A percentile compares a stretch with the other conserved stretches of the same genome.
phyloP scores from a whole-genome alignment of 805 yeast genomes.

The Ascoidea tarda region DNA sequence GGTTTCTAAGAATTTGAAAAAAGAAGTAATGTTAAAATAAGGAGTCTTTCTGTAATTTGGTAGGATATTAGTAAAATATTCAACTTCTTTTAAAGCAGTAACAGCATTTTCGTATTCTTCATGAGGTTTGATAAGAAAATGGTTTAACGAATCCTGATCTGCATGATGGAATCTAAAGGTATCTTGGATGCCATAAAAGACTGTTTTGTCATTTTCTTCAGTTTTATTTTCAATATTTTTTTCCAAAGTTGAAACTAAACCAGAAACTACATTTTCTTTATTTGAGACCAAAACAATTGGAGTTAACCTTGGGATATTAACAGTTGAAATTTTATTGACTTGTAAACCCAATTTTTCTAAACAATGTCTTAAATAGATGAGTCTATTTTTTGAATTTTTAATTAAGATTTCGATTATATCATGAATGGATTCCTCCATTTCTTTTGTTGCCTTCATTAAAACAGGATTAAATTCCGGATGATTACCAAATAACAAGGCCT shows the following conservation, averaged over 20 bases:
- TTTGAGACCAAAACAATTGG: slow-evolving; percentile 45
- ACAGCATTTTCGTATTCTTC: slow-evolving; percentile 38
- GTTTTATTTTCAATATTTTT: slow-evolving; percentile 18
- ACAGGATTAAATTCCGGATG: slow-evolving; percentile 80
- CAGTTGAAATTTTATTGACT: slow-evolving; percentile 39
- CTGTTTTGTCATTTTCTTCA: slow-evolving; percentile 19
- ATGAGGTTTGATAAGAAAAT: slow-evolving; percentile 15
- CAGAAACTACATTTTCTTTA: slow-evolving; percentile 16
- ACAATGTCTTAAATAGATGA: slow-evolving; percentile 40
- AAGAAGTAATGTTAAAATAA: slow-evolving; percentile 49
- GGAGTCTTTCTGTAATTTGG: slow-evolving; percentile 53
- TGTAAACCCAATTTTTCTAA: slow-evolving; percentile 49
- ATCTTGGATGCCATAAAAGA: slow-evolving; percentile 40
- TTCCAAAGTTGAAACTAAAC: slow-evolving; percentile 20
- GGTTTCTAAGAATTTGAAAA: slow-evolving; percentile 29
- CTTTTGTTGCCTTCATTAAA: slow-evolving; percentile 22
- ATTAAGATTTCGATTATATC: slow-evolving; percentile 26
- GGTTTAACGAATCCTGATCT: slow-evolving; percentile 3
- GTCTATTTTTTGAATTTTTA: slow-evolving; percentile 31
- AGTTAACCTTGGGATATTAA: slow-evolving; percentile 49
- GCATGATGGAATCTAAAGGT: slow-evolving; percentile 30
- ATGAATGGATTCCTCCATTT: slow-evolving; percentile 18
- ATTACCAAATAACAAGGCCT: slow-evolving; percentile 64
- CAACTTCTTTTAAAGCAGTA: slow-evolving; percentile 39
- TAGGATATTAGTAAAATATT: slow-evolving; percentile 23